A percentile compares a stretch with the other conserved stretches of the same genome.
phyloP scores from a whole-genome alignment of 2,329 filamentous ascomycete genomes.

The Pyrenochaeta sp. region DNA sequence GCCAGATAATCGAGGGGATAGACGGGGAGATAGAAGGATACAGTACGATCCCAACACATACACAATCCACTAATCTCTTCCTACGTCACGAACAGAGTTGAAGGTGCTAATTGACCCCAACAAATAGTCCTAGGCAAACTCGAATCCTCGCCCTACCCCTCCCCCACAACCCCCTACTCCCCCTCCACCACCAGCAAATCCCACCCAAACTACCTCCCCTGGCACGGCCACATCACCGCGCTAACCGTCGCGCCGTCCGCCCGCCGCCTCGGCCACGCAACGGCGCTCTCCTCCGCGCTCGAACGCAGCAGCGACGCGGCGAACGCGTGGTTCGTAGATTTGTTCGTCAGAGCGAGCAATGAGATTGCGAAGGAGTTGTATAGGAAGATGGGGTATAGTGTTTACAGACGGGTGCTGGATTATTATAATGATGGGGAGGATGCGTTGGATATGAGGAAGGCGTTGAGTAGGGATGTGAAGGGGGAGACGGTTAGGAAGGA shows the following conservation, averaged over 20 bases:
- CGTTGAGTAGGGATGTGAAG: conserved; percentile 80
- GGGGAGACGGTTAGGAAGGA: conserved; percentile 79
- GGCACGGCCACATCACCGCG: conserved; percentile 97
- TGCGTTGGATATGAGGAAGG: conserved; percentile 96
- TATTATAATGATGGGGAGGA: conserved; percentile 98
- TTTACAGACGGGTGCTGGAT: conserved; percentile 86
- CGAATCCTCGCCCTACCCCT: conserved; percentile 78
- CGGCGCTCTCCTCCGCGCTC: conserved; percentile 79
- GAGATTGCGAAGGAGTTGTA: conserved; percentile 88
- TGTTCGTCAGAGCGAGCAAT: conserved; percentile 92
- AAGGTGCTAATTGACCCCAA: neutral
- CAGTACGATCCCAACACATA: conserved; percentile 66
- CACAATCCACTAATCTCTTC: neutral
- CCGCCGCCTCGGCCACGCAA: conserved; percentile 85
- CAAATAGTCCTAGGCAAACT: conserved; percentile 93
- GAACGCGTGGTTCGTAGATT: conserved; percentile 91
- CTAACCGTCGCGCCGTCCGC: conserved; percentile 90
- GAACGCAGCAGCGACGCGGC: conserved; percentile 84
- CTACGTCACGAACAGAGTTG: neutral
- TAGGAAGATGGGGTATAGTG: conserved; percentile 85
- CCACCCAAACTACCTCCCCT: conserved; percentile 83
- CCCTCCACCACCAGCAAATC: conserved; percentile 55
- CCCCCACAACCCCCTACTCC: conserved; percentile 75
- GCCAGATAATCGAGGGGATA: conserved; percentile 87
- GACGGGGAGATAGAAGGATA: conserved; percentile 93